Conservation (phyloP, 805 yeast genomes). For the Starmerella gropengiesseri region DNA sequence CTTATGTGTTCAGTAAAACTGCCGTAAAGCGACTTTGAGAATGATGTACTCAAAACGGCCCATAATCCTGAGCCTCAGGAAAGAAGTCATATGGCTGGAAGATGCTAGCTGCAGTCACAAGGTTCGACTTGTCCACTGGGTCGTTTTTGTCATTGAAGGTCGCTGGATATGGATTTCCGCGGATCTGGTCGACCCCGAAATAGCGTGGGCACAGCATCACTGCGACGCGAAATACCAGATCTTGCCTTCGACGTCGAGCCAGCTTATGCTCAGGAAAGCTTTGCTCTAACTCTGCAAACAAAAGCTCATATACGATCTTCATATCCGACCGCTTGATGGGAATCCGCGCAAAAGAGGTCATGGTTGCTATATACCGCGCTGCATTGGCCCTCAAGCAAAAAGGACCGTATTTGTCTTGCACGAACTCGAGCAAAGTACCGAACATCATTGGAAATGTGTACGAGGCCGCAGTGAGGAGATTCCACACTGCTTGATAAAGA, state of each 20-base stretch:
- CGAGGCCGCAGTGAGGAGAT: background rate
- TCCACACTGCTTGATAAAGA: conserved; percentile 13
- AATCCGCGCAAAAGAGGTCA: background rate
- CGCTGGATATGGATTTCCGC: background rate
- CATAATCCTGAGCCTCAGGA: background rate
- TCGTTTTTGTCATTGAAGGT: background rate
- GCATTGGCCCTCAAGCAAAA: conserved; percentile 5
- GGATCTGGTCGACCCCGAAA: background rate
- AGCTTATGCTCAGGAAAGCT: background rate
- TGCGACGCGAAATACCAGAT: conserved; percentile 1
- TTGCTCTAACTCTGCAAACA: background rate
- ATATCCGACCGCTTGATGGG: background rate
- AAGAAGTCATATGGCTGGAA: background rate
- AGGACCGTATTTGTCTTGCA: conserved; percentile 1
- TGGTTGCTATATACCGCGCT: conserved; percentile 4
- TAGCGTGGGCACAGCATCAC: conserved; percentile 1
- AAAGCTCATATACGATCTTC: background rate
- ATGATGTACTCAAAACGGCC: too few species aligned
- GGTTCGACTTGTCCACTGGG: background rate
- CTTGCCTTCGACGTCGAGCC: background rate
- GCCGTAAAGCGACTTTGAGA: conserved; percentile 13
- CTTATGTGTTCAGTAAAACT: conserved; percentile 27
- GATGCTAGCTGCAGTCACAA: background rate
- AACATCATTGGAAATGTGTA: conserved; percentile 13
- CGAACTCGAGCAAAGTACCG: background rate